Evolutionary conservation across 306 rosid genomes (phyloP).

Genomic region (Dalbergia cultrata): DNA sequence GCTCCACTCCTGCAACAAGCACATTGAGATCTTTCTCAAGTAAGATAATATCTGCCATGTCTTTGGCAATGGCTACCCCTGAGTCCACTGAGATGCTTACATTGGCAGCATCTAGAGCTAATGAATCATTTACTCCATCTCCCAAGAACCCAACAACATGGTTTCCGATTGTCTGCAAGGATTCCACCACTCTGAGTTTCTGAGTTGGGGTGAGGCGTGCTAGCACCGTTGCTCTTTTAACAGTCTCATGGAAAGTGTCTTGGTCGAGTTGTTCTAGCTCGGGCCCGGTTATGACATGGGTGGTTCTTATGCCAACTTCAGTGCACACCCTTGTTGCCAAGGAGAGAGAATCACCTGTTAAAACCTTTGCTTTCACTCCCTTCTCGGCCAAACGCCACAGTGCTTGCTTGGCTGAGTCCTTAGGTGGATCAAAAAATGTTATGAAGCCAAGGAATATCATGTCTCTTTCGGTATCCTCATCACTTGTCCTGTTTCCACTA

Average conservation of each 20-base stretch:
- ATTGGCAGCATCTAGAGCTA: constrained; percentile 83
- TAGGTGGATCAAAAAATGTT: constrained; percentile 91
- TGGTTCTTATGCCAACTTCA: constrained; percentile 84
- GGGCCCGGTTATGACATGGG: constrained; percentile 80
- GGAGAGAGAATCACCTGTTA: constrained; percentile 84
- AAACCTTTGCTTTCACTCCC: constrained; percentile 86
- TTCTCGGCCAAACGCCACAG: constrained; percentile 76
- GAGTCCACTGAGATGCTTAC: constrained; percentile 90
- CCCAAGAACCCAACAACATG: constrained; percentile 84
- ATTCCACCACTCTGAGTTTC: constrained; percentile 81
- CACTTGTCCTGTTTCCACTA: constrained; percentile 36
- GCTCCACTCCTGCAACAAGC: constrained; percentile 84
- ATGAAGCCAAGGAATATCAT: constrained; percentile 82
- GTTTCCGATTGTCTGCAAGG: constrained; percentile 73
- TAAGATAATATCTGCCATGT: constrained; percentile 82
- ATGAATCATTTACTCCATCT: constrained; percentile 83
- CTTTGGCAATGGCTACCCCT: constrained; percentile 83
- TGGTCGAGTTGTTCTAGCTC: constrained; percentile 78
- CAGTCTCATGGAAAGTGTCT: constrained; percentile 74
- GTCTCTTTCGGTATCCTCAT: constrained; percentile 63
- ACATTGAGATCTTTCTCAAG: constrained; percentile 90
- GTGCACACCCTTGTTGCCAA: constrained; percentile 74
- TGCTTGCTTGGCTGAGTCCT: constrained; percentile 91
- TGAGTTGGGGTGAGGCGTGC: constrained; percentile 87
- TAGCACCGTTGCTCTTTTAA: constrained; percentile 74